Percentiles rank a stretch among this genome's conserved stretches.
These are phyloP conservation scores for Globisporangium alternatum DNA, from an alignment of 352 stramenopile genomes.

Conservation along the genomic window DNA sequence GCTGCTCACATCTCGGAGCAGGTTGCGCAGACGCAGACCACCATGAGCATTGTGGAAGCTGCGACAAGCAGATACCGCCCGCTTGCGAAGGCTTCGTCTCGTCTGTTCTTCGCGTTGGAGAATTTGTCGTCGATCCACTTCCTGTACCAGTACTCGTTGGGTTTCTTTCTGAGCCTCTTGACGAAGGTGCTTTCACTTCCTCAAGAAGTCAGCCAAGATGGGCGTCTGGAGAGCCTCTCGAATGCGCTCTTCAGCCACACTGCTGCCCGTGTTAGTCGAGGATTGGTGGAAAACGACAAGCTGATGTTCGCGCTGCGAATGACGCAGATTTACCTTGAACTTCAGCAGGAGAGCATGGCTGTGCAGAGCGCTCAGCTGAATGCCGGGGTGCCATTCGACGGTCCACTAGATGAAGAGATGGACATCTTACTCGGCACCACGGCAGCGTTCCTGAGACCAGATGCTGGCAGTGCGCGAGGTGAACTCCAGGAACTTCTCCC, in stretches of 20 bases:
- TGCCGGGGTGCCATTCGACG: constrained; percentile 42
- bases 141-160: constrained; percentile 98
- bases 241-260: constrained; percentile 91
- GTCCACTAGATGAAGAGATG: constrained; percentile 65
- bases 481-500: constrained; percentile 54
- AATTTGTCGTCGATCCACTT: constrained; percentile 96
- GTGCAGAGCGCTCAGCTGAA: constrained; percentile 34
- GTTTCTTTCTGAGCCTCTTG: constrained; percentile 97
- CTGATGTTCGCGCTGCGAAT: constrained; percentile 98
- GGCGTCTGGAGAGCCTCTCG: constrained; percentile 67
- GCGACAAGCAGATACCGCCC: constrained; percentile 95
- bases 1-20: constrained; percentile 95
- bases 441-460: constrained; percentile 42
- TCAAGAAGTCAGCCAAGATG: constrained; percentile 18
- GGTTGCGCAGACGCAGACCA: constrained; percentile 77
- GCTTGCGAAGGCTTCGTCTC: constrained; percentile 88
- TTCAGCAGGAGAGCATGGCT: constrained; percentile 42
- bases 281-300: constrained; percentile 96
- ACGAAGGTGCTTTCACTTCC: constrained; percentile 85
- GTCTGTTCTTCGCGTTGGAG: constrained; percentile 92
- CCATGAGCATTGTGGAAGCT: constrained; percentile 81
- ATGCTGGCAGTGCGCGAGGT: constrained; percentile 31
- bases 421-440: constrained; percentile 66
- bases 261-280: constrained; percentile 90
- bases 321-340: constrained; percentile 89